Base-by-base conservation (phyloP, 2,329 filamentous ascomycete genomes). In the Trichoderma cornu-damae region DNA sequence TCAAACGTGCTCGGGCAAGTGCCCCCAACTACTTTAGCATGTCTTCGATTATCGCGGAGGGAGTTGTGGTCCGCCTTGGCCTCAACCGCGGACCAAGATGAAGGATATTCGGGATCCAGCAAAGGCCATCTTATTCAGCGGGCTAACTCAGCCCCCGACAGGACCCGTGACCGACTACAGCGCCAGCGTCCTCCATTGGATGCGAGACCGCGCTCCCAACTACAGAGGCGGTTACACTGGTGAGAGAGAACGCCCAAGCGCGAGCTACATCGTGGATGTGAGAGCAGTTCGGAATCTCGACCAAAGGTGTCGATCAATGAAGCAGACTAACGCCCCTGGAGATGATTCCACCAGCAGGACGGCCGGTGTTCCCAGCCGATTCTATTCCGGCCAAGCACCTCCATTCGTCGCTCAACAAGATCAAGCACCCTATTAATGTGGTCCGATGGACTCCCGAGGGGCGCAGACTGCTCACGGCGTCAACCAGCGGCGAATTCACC, bases 391-490 rank as follows among this genome's bases (percentile, higher is more conserved):
- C 90, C n/a, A 93, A 94, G 66, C 92, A 96, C 69, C 81, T 99
- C 38, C 94, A 99, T 70, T 95, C 94, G n/a, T 97, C 94, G 0
- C 82, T 97, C 6, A 97, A 97, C 76, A 99, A 99, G 70, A 92
- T 96, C 67, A 96, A 96, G 69, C 94, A 97, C 65, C 94, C 94
- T 1, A 89, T 99, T 68, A 97, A 96, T 62, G 90, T 97, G 7
- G 93, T 99, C 38, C 84, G 90, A 71, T 99, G 94, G 94, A 99
- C 95, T 14, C 94, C 94, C 6, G 94, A 99, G 72, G 94, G 94
- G 26, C 86, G 94, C 60, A 82, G 94, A 64, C 77, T 99, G 57
- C 80, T 99, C 69, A 97, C 94, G 0, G 94, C 91, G 20, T 96
- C 92, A 0, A 96, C 91, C 64, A 97, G 93, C 70, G 94, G 94